Base-by-base conservation (phyloP, 139 green algal species). In the Tetradesmus lagerheimii region DNA sequence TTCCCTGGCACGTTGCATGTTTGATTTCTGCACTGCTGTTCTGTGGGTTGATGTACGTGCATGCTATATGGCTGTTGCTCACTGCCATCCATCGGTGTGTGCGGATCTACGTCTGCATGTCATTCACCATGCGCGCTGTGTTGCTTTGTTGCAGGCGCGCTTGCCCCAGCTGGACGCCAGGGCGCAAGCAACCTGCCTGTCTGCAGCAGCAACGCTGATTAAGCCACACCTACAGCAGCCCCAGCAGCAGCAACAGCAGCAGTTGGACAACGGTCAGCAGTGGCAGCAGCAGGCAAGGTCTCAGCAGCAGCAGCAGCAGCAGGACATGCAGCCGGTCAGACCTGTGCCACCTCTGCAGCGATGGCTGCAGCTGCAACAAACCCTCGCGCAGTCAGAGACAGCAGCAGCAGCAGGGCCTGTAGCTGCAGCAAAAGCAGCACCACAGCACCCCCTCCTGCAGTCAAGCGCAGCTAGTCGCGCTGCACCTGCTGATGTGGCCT, bases 151-250 rank as follows among this genome's bases (percentile, higher is more conserved):
- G 45, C 74, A 84, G 71, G 80, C 29, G 6, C 29, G 45, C 43
- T 31, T 89, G 18, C 43, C 39, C 12, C 41, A 83, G 43, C 34
- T 50, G 18, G 45, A 89, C 25, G 23, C 85, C 9, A 50, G 74
- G 53, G 74, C 29, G 25, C 71, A 77, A 18, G 71, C 74, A 1
- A 89, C 85, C 20, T 84, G 43, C 31, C 35, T 89, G n/a, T 18
- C 71, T 37, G 85, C 85, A 75, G 85, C 85, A 57, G 85, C 34
- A 29, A 31, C 41, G 1, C 85, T 89, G 16, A 53, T 53, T 20
- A 74, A 84, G 25, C 31, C 71, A 23, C 85, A 89, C 71, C 31
- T 89, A 45, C 67, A 37, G 31, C 85, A 89, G 25, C 31, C 80
- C 34, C 67, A 50, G 31, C 43, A 38, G 64, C 62, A 80, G 39